These are phyloP conservation scores for Ilyonectria destructans DNA, from an alignment of 2,329 filamentous ascomycete genomes.

Conservation along the genomic window DNA sequence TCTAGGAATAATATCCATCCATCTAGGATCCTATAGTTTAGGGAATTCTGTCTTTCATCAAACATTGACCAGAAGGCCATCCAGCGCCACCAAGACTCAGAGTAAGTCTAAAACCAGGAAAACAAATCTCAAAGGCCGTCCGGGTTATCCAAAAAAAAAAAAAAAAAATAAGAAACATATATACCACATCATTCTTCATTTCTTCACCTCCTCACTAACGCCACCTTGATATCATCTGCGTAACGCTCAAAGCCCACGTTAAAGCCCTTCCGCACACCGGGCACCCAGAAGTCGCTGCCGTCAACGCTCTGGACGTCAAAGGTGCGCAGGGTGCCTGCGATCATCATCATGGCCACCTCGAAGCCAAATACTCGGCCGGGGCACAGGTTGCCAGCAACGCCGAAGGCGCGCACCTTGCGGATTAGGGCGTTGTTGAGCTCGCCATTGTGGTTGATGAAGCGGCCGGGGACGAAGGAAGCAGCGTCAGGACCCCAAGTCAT, in stretches of 20 bases:
- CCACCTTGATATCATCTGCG: slow-evolving; percentile 48
- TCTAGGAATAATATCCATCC: slow-evolving; percentile 8
- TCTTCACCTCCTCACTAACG: slow-evolving; percentile 39
- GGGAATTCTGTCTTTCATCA: not conserved
- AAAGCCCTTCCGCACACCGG: slow-evolving; percentile 45
- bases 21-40: slow-evolving; percentile 13
- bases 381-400: slow-evolving; percentile 53
- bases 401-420: slow-evolving; percentile 52
- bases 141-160: slow-evolving; percentile 4
- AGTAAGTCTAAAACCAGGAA: not conserved
- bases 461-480: slow-evolving; percentile 44
- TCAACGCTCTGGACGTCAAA: slow-evolving; percentile 48
- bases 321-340: slow-evolving; percentile 46
- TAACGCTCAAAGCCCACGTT: slow-evolving; percentile 54
- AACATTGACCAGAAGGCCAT: not conserved
- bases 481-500: slow-evolving; percentile 51
- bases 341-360: slow-evolving; percentile 49
- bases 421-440: slow-evolving; percentile 40
- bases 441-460: slow-evolving; percentile 49
- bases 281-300: slow-evolving; percentile 41
- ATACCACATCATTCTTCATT: slow-evolving; percentile 7
- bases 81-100: slow-evolving; percentile 4
- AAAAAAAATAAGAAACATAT: not conserved
- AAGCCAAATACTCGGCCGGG: slow-evolving; percentile 52
- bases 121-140: slow-evolving; percentile 4